Evolutionary conservation across 805 yeast species (phyloP), one percentile per base, ranked within the genome.

Genomic region (Suhomyces pyralidae): DNA sequence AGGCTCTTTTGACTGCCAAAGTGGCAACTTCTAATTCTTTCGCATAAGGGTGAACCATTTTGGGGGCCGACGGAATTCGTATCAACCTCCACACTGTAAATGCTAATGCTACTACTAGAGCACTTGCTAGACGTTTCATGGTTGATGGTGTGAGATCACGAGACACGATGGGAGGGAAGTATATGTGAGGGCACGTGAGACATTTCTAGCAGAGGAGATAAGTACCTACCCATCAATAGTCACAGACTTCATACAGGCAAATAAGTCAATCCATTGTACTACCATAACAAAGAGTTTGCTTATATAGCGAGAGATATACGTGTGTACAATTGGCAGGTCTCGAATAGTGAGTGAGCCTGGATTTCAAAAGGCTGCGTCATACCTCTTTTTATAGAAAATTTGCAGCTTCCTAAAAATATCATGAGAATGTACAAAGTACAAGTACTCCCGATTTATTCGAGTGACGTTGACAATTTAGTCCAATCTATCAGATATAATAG

Each of bases 1-100:
- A 82, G 1, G 99, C 98, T 63, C 94, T 80, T 61, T 84, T 88
- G 20, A 94, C 97, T 0, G 98, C 98, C 61, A 88, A 74, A 45
- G 92, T 85, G 19, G 98, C 99, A 45, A 93, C 81, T 51, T 79
- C 73, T 22, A 86, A 79, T 70, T 93, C 99, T 64, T 73, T 81
- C 43, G 78, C 77, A 66, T 82, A 88, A 12, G 67, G 64, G 43
- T 70, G 73, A 7, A 52, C 48, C 55, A 52, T 55, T 43, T 7
- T 38, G 24, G 42, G 20, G 42, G 19, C 12, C n/a, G 42, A 19
- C 42, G 20, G 42, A 19, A 38, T 38, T 9, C 42, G 42, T 14
- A 38, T 38, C 9, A 19, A 17, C 19, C 42, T 38, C 42, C 42
- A 38, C 42, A 38, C 42, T 9, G 42, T 38, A 19, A 38, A 17